Percentiles rank a stretch among this genome's conserved stretches.
These are phyloP conservation scores for Glutinoglossum americanum DNA, from an alignment of 495 filamentous ascomycete genomes.

Conservation along the genomic window DNA sequence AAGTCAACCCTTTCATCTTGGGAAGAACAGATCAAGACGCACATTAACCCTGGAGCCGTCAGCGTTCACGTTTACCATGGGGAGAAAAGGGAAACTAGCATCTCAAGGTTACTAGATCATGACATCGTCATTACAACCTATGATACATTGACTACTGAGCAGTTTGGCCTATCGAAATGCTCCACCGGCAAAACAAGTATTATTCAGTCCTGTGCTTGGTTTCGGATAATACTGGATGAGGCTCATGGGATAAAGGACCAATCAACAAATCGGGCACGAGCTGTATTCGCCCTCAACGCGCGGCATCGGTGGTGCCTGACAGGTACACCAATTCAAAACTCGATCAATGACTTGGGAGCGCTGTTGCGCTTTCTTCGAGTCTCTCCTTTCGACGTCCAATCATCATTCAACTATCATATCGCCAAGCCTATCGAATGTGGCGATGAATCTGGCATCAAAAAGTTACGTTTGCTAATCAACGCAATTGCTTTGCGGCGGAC, in stretches of 20 bases:
- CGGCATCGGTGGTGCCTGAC: not conserved
- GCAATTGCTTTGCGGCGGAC: not conserved
- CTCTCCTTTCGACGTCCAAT: not conserved
- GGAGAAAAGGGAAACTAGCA: not conserved
- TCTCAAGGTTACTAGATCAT: not conserved
- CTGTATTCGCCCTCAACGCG: not conserved
- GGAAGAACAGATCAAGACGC: slow-evolving; percentile 8
- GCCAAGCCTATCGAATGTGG: not conserved
- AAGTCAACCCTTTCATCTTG: slow-evolving; percentile 11
- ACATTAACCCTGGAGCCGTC: slow-evolving; percentile 6
- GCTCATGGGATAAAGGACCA: not conserved
- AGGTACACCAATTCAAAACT: not conserved
- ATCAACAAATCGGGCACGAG: not conserved
- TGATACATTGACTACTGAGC: slow-evolving; percentile 7
- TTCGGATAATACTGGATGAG: slow-evolving; percentile 4
- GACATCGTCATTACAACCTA: slow-evolving; percentile 5
- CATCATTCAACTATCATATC: not conserved
- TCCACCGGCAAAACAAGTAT: not conserved
- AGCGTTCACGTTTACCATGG: slow-evolving; percentile 6
- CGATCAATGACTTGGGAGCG: not conserved
- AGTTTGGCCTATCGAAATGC: no score
- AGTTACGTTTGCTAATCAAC: not conserved
- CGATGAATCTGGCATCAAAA: not conserved
- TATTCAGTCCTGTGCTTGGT: slow-evolving; percentile 4
- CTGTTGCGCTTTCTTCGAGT: not conserved